Evolutionary conservation across 306 rosid species (phyloP).

Genomic region (Casuarina equisetifolia): DNA sequence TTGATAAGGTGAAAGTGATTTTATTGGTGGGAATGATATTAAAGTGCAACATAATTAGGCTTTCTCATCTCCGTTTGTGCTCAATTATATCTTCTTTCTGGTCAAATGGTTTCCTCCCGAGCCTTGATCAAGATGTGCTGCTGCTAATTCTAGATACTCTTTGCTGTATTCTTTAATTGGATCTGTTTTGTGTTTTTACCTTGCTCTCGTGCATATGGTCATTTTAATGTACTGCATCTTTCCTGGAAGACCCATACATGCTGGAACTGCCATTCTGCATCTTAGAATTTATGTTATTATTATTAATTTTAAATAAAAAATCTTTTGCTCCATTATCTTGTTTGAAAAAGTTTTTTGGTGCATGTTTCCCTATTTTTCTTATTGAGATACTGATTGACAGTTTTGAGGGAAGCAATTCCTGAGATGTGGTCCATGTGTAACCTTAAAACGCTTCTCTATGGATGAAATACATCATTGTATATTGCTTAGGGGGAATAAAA

Average conservation of each 20-base stretch:
- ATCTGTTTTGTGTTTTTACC: neutral
- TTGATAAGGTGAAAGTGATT: slow-evolving; percentile 40
- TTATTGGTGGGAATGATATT: neutral
- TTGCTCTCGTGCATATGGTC: neutral
- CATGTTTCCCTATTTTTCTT: neutral
- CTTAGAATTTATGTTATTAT: neutral
- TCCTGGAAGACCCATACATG: neutral
- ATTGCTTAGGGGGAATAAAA: neutral
- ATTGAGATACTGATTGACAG: neutral
- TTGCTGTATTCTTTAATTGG: neutral
- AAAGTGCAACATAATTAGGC: neutral
- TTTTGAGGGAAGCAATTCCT: neutral
- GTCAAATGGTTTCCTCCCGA: neutral
- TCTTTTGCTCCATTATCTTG: neutral
- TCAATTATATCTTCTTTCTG: neutral
- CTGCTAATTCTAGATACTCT: neutral
- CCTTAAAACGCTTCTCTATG: neutral
- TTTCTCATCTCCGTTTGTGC: neutral
- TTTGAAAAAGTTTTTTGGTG: neutral
- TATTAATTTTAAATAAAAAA: too few species aligned
- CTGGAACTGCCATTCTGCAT: neutral
- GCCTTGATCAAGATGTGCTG: neutral
- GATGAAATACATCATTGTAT: neutral
- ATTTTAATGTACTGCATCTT: neutral
- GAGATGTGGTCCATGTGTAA: neutral